Evolutionary conservation across 768 basidiomycete genomes (phyloP), one percentile per base, ranked within the genome.

Genomic region (Tricholoma saponaceum): DNA sequence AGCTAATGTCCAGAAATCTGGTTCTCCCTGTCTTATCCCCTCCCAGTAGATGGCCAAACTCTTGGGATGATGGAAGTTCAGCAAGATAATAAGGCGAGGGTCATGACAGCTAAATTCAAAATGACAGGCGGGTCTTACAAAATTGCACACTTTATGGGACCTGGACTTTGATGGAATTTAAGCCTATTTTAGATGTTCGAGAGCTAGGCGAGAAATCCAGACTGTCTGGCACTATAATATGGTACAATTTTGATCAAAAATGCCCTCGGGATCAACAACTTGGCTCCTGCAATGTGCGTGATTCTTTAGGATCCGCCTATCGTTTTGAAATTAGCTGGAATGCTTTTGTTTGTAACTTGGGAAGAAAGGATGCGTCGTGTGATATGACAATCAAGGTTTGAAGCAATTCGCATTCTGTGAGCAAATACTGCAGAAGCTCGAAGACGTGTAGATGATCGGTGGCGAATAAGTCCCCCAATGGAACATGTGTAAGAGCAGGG

Each of bases 401-500:
- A 9, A 74, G 59, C 13, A 55, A 53, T 18, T 58, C 61, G 22
- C 58, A 64, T 5, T 59, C 54, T 8, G 47, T 53, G 1, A 70
- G 60, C 12, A 71, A 57, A 7, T 37, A 50, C 18, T 46, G 57
- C 50, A 72, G 58, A n/a, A 65, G 60, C 3, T 54, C 52, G 44
- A 69, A 37, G 41, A 69, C 49, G 25, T 65, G 54, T 0, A 30
- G 26, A 41, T 70, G 64, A 4, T 58, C 54, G 10, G 30, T 18
- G 2, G 52, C 54, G 33, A 56, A 59, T 8, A 74, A 58, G 28
- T 67, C 62, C 3, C 74, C 72, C 6, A 75, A 52, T 3, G 69
- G 66, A 14, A 73, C 59, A 60, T 75, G 72, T 4, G 71, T 72
- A 23, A 75, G 62, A 14, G 58, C 49, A 5, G 72, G 70, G 12